Percentiles rank a stretch among this genome's conserved stretches.
These are phyloP conservation scores for Podospora australis DNA, from an alignment of 495 filamentous ascomycete species.

Conservation along the genomic window DNA sequence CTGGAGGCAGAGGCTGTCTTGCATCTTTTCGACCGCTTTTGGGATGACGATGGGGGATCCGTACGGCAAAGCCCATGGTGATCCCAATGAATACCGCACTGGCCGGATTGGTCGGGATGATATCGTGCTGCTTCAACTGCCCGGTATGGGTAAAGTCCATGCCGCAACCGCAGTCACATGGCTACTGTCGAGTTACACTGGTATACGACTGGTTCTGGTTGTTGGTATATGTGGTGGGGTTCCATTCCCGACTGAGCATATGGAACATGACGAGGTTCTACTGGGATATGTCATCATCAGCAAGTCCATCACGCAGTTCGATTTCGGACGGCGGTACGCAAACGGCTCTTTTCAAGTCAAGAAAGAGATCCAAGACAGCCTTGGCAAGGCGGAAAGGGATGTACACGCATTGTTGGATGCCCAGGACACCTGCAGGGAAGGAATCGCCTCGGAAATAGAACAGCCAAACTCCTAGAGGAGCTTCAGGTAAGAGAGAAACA, in stretches of 20 bases:
- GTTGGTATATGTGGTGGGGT: constrained; percentile 31
- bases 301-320: constrained; percentile 23
- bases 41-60: constrained; percentile 16
- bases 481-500: no score
- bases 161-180: constrained; percentile 24
- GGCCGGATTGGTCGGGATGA: constrained; percentile 31
- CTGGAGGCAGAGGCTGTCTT: constrained; percentile 26
- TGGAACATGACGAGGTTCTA: constrained; percentile 11
- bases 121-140: constrained; percentile 28
- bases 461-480: constrained; percentile 10
- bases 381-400: constrained; percentile 25
- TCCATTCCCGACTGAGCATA: constrained; percentile 24
- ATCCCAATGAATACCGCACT: constrained; percentile 29
- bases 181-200: constrained; percentile 25
- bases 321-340: constrained; percentile 29
- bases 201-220: constrained; percentile 17
- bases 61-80: constrained; percentile 17
- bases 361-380: constrained; percentile 20
- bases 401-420: constrained; percentile 22
- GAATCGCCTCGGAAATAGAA: constrained; percentile 13
- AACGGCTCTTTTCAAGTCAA: constrained; percentile 17
- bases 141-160: constrained; percentile 28
- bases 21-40: constrained; percentile 21
- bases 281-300: constrained; percentile 11
- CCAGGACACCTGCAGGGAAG: constrained; percentile 10